Conservation (phyloP, 805 yeast genomes). For the Saccharomyces mikatae region DNA sequence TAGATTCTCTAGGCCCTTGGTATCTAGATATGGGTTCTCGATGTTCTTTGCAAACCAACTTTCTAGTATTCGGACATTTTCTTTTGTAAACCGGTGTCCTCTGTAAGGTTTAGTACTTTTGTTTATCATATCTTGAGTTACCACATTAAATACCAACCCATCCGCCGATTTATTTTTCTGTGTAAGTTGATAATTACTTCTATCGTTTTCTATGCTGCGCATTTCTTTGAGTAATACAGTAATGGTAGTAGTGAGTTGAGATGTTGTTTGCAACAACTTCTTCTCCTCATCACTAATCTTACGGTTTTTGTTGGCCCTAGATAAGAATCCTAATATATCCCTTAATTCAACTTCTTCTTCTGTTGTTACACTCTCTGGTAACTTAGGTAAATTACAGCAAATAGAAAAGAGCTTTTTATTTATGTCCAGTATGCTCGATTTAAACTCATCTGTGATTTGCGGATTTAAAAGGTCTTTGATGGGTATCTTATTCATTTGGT, state of each 20-base stretch:
- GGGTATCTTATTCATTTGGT: constrained; percentile 14
- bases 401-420: constrained; percentile 5
- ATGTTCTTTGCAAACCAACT: constrained; percentile 13
- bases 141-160: constrained; percentile 8
- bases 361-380: background rate
- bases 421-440: constrained; percentile 7
- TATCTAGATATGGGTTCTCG: constrained; percentile 15
- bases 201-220: background rate
- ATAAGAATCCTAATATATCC: constrained; percentile 2
- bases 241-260: constrained; percentile 9
- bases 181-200: background rate
- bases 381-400: constrained; percentile 9
- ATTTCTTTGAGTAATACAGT: constrained; percentile 1
- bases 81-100: constrained; percentile 17
- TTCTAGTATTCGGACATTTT: constrained; percentile 10
- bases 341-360: constrained; percentile 4
- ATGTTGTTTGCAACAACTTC: constrained; percentile 4
- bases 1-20: constrained; percentile 5
- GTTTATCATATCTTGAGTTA: constrained; percentile 14
- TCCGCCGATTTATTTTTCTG: background rate
- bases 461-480: constrained; percentile 16
- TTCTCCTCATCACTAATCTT: constrained; percentile 4
- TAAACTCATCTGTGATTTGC: constrained; percentile 2
- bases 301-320: constrained; percentile 1
- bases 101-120: constrained; percentile 8